phyloP scores from a whole-genome alignment of 768 basidiomycete genomes.

The Mrakia frigida region DNA sequence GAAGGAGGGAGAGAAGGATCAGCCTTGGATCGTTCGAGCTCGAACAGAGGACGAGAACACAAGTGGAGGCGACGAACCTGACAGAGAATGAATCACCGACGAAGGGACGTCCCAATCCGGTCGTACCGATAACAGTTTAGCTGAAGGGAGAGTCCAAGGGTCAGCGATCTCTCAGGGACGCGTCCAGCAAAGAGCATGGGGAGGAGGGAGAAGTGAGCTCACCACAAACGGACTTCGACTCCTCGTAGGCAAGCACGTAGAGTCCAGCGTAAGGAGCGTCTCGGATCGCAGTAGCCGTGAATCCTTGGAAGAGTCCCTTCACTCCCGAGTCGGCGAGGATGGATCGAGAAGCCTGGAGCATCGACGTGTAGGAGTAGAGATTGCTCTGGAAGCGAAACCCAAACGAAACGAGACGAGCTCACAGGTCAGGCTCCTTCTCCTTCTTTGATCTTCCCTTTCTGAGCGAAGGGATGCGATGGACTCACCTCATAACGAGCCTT shows the following conservation, averaged over 20 bases:
- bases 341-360: slow-evolving; percentile 50
- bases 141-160: neutral
- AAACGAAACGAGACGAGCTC: neutral
- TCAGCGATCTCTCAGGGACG: neutral
- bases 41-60: neutral
- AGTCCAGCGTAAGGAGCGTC: slow-evolving; percentile 93
- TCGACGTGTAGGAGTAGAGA: slow-evolving; percentile 63
- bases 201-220: slow-evolving; percentile 45
- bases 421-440: neutral
- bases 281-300: slow-evolving; percentile 78
- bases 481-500: slow-evolving; percentile 86
- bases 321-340: slow-evolving; percentile 53
- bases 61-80: slow-evolving; percentile 34
- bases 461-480: slow-evolving; percentile 3
- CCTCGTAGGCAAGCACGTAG: slow-evolving; percentile 82
- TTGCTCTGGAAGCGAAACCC: slow-evolving; percentile 55
- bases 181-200: slow-evolving; percentile 37
- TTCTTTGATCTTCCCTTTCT: neutral
- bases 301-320: slow-evolving; percentile 75
- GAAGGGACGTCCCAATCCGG: slow-evolving; percentile 39
- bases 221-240: slow-evolving; percentile 70
- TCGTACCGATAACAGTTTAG: neutral
- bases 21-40: neutral
- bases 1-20: neutral
- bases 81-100: slow-evolving; percentile 42